Conservation (phyloP, 257 asterid genomes). For the Nicotiana otophora region DNA sequence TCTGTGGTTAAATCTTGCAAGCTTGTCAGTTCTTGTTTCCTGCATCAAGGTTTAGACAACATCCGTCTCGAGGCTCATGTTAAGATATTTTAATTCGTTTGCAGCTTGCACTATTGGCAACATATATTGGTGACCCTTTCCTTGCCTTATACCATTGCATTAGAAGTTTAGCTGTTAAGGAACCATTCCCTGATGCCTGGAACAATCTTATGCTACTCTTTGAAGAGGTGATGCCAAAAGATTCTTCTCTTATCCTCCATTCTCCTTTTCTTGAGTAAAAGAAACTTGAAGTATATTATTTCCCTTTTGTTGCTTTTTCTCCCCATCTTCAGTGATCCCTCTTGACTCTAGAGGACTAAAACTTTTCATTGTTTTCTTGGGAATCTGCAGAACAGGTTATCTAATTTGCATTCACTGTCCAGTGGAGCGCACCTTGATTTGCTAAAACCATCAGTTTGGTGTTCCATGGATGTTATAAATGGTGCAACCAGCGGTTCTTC, state of each 20-base stretch:
- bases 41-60: neutral
- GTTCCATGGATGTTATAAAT: slow-evolving; percentile 22
- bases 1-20: neutral
- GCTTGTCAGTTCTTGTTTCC: neutral
- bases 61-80: neutral
- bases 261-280: neutral
- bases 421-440: slow-evolving; percentile 45
- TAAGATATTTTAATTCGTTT: neutral
- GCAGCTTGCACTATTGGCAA: slow-evolving; percentile 87
- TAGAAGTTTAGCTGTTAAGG: slow-evolving; percentile 82
- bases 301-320: slow-evolving; percentile 5
- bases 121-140: slow-evolving; percentile 64
- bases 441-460: slow-evolving; percentile 48
- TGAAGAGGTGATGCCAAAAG: slow-evolving; percentile 53
- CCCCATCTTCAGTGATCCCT: neutral
- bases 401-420: slow-evolving; percentile 38
- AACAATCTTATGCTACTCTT: slow-evolving; percentile 71
- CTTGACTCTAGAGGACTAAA: neutral
- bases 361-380: slow-evolving; percentile 17
- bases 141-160: slow-evolving; percentile 84
- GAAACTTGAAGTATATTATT: neutral
- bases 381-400: slow-evolving; percentile 67
- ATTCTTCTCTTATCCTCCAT: neutral
- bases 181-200: slow-evolving; percentile 96
- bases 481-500: slow-evolving; percentile 28